A percentile compares a stretch with the other conserved stretches of the same genome.
Evolutionary conservation across 352 stramenopile genomes (phyloP).

Genomic region (Lagenidium giganteum): DNA sequence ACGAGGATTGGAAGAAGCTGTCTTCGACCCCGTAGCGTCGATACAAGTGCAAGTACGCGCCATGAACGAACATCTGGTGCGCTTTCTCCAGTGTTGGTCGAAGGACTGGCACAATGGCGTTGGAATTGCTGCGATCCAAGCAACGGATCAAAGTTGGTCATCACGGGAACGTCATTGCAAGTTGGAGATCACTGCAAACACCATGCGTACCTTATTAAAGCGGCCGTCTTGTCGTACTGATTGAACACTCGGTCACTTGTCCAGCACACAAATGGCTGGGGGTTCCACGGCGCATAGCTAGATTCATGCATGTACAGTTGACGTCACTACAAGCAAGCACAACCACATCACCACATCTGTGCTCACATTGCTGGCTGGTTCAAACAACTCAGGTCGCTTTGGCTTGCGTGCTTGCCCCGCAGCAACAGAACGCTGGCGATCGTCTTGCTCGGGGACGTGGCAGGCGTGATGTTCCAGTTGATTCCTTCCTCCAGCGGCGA

Average conservation of each 20-base stretch:
- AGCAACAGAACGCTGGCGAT: constrained; percentile 48
- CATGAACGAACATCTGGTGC: constrained; percentile 59
- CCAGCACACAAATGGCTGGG: constrained; percentile 27
- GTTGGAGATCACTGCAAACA: background rate
- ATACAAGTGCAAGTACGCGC: constrained; percentile 69
- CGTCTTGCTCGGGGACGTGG: constrained; percentile 27
- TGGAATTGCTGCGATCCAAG: constrained; percentile 48
- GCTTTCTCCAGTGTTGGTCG: constrained; percentile 47
- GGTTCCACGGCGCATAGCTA: constrained; percentile 40
- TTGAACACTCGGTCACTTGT: constrained; percentile 32
- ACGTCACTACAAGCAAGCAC: no score
- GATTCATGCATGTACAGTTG: no score
- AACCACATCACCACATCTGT: no score
- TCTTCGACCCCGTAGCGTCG: constrained; percentile 40
- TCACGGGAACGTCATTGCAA: background rate
- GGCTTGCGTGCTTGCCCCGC: constrained; percentile 24
- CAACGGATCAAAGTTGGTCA: background rate
- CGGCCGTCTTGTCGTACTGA: constrained; percentile 64
- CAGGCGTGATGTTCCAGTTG: constrained; percentile 45
- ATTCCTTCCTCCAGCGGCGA: constrained; percentile 52
- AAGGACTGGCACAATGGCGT: constrained; percentile 44
- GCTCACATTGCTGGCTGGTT: constrained; percentile 29
- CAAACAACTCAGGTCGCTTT: constrained; percentile 28
- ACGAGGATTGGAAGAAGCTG: constrained; percentile 58
- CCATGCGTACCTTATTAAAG: constrained; percentile 36